phyloP scores from a whole-genome alignment of 73 alveolate species.

The Stentor roeselii region DNA sequence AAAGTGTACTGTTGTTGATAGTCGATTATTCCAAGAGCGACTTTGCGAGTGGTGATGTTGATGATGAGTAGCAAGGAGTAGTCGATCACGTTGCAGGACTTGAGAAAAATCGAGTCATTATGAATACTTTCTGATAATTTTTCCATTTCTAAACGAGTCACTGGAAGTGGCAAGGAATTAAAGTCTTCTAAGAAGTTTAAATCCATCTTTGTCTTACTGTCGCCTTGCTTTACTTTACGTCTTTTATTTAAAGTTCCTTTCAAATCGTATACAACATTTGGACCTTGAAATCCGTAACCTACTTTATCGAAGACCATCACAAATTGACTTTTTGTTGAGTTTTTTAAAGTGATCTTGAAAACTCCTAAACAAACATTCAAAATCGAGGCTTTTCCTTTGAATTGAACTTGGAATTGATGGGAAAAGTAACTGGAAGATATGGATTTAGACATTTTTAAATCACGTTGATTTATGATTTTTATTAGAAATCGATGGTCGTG shows the following conservation, averaged over 20 bases:
- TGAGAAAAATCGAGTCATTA: conserved; percentile 47
- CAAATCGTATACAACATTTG: conserved; percentile 35
- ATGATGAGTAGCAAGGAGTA: conserved; percentile 45
- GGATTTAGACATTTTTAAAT: conserved; percentile 48
- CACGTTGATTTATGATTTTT: conserved; percentile 41
- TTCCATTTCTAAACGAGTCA: conserved; percentile 6
- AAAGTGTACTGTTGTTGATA: conserved; percentile 47
- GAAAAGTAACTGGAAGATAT: conserved; percentile 49
- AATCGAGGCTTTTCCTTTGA: conserved; percentile 40
- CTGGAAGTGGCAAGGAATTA: conserved; percentile 33
- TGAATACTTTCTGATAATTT: conserved; percentile 31
- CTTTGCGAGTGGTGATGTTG: conserved; percentile 9
- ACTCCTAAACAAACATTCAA: conserved; percentile 51
- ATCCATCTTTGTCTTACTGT: conserved; percentile 36
- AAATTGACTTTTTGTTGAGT: neutral
- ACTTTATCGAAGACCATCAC: conserved; percentile 4
- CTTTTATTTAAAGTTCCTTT: conserved; percentile 46
- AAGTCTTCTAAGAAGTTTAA: conserved; percentile 44
- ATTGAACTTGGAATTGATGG: conserved; percentile 46
- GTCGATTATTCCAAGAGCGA: conserved; percentile 52
- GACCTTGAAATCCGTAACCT: neutral
- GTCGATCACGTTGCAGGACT: conserved; percentile 40
- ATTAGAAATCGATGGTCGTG: conserved; percentile 30
- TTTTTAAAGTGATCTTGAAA: conserved; percentile 30
- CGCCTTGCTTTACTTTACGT: conserved; percentile 12